These are phyloP conservation scores for Aegilops umbellulata DNA, from an alignment of 176 grass and related monocot species.

Conservation along the genomic window DNA sequence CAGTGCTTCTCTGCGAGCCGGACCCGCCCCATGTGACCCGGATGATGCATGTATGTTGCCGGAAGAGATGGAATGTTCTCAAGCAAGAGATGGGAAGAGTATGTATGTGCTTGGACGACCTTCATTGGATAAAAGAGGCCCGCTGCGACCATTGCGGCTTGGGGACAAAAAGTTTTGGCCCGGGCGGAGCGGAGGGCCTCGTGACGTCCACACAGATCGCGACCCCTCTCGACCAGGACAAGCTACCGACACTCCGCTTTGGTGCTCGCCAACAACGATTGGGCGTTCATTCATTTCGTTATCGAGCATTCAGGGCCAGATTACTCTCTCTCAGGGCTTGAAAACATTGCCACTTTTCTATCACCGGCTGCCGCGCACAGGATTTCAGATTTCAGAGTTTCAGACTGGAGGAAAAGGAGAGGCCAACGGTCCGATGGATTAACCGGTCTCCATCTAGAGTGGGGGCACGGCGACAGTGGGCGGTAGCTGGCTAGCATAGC, in stretches of 20 bases:
- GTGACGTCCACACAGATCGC: neutral
- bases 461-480: neutral
- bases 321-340: neutral
- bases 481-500: conserved; percentile 16
- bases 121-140: neutral
- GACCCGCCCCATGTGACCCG: no score
- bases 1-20: no score
- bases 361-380: neutral
- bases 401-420: neutral
- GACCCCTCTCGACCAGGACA: neutral
- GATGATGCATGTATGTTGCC: no score
- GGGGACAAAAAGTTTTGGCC: neutral
- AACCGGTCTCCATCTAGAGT: neutral
- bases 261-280: neutral
- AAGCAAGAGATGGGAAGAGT: neutral
- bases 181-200: neutral
- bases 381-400: neutral
- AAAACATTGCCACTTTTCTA: neutral
- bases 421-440: neutral
- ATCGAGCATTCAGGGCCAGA: neutral
- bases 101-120: neutral
- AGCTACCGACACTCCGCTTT: neutral
- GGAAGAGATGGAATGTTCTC: neutral
- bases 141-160: neutral
- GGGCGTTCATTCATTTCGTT: neutral